phyloP scores from a whole-genome alignment of 2,329 filamentous ascomycete species.

The Botrytis cinerea region DNA sequence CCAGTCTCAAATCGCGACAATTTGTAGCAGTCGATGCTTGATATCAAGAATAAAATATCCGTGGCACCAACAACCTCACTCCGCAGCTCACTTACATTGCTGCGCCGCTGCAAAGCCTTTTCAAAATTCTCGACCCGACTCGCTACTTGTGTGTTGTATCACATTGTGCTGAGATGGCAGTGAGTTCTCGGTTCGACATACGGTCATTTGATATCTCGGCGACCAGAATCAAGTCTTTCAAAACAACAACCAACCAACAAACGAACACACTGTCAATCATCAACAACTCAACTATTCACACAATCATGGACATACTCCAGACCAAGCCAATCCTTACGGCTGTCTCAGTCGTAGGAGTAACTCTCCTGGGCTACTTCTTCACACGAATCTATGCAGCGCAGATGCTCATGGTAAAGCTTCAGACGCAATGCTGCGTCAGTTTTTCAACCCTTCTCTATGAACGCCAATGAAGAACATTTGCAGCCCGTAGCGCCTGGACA shows the following conservation, averaged over 20 bases:
- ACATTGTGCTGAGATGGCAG: not conserved
- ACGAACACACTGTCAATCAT: not conserved
- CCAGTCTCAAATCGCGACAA: not conserved
- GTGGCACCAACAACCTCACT: not conserved
- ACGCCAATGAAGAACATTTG: not conserved
- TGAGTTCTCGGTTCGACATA: not conserved
- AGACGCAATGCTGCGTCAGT: not conserved
- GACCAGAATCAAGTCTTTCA: not conserved
- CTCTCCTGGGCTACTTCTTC: not conserved
- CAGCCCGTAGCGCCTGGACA: not conserved
- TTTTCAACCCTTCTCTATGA: not conserved
- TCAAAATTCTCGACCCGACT: not conserved
- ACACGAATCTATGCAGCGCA: not conserved
- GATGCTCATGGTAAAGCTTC: conserved; percentile 7
- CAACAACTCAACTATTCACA: not conserved
- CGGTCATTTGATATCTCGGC: not conserved
- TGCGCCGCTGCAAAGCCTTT: not conserved
- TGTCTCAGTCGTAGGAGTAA: not conserved
- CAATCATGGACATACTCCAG: conserved; percentile 1
- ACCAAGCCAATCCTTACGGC: not conserved
- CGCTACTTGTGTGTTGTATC: not conserved
- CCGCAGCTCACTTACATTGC: not conserved
- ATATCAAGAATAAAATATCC: not conserved
- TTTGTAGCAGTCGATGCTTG: not conserved
- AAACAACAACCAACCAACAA: not conserved